These are phyloP conservation scores for Aureobasidium melanogenum DNA, from an alignment of 2,329 filamentous ascomycete genomes.

Conservation along the genomic window DNA sequence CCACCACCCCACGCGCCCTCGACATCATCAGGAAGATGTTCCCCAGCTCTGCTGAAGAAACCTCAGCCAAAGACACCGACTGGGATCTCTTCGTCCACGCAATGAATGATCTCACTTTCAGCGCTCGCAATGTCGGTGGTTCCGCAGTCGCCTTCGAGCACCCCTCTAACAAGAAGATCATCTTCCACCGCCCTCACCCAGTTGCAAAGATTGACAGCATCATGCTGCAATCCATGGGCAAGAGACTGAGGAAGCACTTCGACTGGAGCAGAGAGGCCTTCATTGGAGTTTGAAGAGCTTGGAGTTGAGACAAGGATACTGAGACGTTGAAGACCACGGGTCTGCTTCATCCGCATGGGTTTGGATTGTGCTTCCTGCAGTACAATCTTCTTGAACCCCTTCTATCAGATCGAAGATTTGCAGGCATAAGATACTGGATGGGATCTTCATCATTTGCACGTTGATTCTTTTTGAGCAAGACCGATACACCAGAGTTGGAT, in stretches of 20 bases:
- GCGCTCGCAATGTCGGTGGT: not conserved
- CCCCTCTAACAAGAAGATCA: not conserved
- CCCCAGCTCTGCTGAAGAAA: not conserved
- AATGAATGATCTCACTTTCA: not conserved
- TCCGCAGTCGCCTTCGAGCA: not conserved
- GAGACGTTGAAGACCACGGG: too few species aligned
- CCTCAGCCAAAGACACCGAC: not conserved
- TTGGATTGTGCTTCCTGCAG: too few species aligned
- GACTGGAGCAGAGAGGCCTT: not conserved
- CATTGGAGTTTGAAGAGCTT: not conserved
- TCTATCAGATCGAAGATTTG: too few species aligned
- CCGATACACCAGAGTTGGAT: too few species aligned
- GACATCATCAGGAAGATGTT: not conserved
- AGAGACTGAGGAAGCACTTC: not conserved
- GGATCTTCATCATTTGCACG: too few species aligned
- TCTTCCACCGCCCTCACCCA: slow-evolving; percentile 13
- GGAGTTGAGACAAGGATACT: too few species aligned
- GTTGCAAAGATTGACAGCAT: slow-evolving; percentile 11
- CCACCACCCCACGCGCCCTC: not conserved
- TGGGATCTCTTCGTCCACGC: not conserved
- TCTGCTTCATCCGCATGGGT: too few species aligned
- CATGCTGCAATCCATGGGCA: slow-evolving; percentile 8
- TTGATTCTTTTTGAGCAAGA: too few species aligned
- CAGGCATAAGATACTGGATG: too few species aligned
- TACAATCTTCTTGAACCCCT: too few species aligned